Evolutionary conservation across 148 eudicot genomes (phyloP).

Genomic region (Dysphania ambrosioides): DNA sequence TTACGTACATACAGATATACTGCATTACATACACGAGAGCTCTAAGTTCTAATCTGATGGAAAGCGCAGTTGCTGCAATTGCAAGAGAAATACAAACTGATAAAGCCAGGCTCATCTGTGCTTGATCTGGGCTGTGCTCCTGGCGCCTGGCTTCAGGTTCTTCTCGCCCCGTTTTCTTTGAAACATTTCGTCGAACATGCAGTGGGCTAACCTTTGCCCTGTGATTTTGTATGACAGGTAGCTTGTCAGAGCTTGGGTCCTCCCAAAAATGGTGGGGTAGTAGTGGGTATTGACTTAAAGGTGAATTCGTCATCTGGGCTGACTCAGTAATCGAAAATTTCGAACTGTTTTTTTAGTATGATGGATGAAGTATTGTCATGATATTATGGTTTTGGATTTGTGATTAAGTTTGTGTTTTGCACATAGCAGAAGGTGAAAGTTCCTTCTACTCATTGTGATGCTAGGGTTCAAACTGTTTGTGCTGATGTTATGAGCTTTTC

Average conservation of each 20-base stretch:
- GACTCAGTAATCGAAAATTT: not conserved
- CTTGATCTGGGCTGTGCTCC: slow-evolving; percentile 99
- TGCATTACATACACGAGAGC: not conserved
- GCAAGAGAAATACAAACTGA: slow-evolving; percentile 78
- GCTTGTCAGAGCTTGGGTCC: slow-evolving; percentile 90
- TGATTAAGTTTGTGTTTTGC: slow-evolving; percentile 17
- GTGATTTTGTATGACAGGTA: slow-evolving; percentile 34
- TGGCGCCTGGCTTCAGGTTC: slow-evolving; percentile 99
- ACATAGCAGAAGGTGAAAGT: slow-evolving; percentile 91
- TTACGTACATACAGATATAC: not conserved
- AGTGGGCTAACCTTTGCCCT: not conserved
- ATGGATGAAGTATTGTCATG: not conserved
- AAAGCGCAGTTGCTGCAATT: slow-evolving; percentile 67
- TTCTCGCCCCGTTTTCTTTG: not conserved
- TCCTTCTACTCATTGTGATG: slow-evolving; percentile 73
- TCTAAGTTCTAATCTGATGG: not conserved
- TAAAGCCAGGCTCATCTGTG: slow-evolving; percentile 72
- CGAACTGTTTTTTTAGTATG: not conserved
- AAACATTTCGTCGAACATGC: slow-evolving; percentile 28
- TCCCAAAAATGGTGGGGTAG: slow-evolving; percentile 58
- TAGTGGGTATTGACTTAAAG: slow-evolving; percentile 78
- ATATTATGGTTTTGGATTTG: not conserved
- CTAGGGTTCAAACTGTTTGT: slow-evolving; percentile 76
- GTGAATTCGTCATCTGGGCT: slow-evolving; percentile 32
- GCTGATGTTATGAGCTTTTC: slow-evolving; percentile 71